Base-by-base conservation (phyloP, 2,329 filamentous ascomycete species). In the Paraconiothyrium sp. region DNA sequence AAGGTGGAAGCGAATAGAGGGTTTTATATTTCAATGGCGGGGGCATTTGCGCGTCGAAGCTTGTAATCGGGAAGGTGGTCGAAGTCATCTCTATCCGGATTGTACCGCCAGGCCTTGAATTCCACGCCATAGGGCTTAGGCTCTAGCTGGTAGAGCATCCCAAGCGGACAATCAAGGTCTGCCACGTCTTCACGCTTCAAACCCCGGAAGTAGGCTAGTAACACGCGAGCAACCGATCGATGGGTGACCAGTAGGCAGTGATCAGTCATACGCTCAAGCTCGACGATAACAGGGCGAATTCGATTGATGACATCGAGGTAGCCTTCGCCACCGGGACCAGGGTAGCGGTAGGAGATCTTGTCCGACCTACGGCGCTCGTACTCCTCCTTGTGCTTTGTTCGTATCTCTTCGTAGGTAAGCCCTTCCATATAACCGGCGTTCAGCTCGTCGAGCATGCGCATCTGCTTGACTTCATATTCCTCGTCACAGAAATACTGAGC, bases 91-190 rank as follows among this genome's bases (percentile, higher is more conserved):
- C 82, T 86, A 3, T 85, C 83, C 64, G 92, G 87, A 75, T 97
- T 92, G 82, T 97, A 99, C 63, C 89, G 88, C 83, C 97, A 99
- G 0, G 93, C 94, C 77, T 97, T 94, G 82, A 98, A 97, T 63
- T 97, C 94, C 61, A 97, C 94, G 14, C 95, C 95, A 69, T 99
- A 99, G 0, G 95, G 95, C 84, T 97, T 97, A 37, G 95, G 95
- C 79, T 99, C 94, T 51, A 99, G 90, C 69, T 93, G 92, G 78
- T 97, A 99, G 8, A 97, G 84, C 84, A 97, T 94, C 20, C 95
- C 95, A 52, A 99, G 83, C 0, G 95, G 95, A 49, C 97, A 92
- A 74, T 98, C 94, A 64, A 99, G 86, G 71, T 97, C 93, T 13
- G 95, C 94, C 63, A 99, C 96, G 73, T 97, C 92, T 66, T 97